Base-by-base conservation (phyloP, 371 early-diverging fungal genomes). In the Funneliformis caledonium region DNA sequence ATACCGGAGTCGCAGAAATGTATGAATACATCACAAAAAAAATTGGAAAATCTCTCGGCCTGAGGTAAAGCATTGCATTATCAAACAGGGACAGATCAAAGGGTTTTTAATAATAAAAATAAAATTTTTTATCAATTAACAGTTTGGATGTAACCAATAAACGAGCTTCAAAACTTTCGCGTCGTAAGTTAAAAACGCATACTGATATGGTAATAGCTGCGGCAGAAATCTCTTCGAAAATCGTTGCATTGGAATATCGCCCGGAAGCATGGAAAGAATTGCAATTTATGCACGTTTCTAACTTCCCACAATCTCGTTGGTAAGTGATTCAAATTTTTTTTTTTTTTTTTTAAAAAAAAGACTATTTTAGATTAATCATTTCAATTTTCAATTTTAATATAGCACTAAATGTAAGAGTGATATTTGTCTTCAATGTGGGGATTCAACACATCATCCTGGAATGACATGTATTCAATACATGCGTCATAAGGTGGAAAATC, bases 251-350 rank as follows among this genome's bases (percentile, higher is more conserved):
- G 12, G 94, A 93, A 67, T 83, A 88, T 76, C 82, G 87, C 48
- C 89, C 91, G 4, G 91, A 91, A 31, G 85, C 87, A 11, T 93
- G 93, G 93, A 89, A 86, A 79, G 88, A 89, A 64, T 83, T 93
- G 4, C 94, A 93, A 76, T 93, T 93, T 84, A 81, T 86, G 65
- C 92, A 92, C 81, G 89, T 93, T 60, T 81, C 81, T 43, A 86
- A 86, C 47, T 92, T 88, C 80, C 90, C 89, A 61, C 83, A 84
- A 65, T 85, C 81, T 60, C 68, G 82, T 65, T 93, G 93, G 92
- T 92, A 89, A 81, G 37, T 37, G 37, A 3, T 45, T 50, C 42
- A 62, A 19, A 33, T 9, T 75, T 16, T 70, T 26, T 45, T 43
- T 14, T 59, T 70, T 19, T 60, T 80, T 52, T 76, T 5, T 33